phyloP scores from a whole-genome alignment of 441 rosid species.

The Adansonia grandidieri region DNA sequence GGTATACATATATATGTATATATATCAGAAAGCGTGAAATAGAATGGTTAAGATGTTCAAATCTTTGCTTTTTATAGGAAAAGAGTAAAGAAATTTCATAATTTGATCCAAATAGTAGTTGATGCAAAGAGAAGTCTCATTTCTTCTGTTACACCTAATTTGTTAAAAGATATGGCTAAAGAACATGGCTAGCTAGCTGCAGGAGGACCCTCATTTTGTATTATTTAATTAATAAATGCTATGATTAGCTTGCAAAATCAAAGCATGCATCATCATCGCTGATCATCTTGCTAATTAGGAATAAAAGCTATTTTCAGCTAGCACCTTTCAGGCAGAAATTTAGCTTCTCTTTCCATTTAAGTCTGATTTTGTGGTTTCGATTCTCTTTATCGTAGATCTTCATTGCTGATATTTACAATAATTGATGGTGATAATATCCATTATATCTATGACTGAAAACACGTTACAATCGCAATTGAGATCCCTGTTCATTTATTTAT shows the following conservation, averaged over 20 bases:
- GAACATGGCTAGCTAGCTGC: conserved; percentile 11
- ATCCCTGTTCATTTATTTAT: too few species aligned
- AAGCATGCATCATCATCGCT: conserved; percentile 19
- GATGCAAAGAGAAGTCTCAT: conserved; percentile 15
- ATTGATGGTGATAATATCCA: too few species aligned
- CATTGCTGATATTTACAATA: too few species aligned
- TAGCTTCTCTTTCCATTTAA: background rate
- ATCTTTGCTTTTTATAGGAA: conserved; percentile 25
- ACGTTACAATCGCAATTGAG: too few species aligned
- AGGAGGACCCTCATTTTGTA: conserved; percentile 21
- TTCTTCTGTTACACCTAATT: conserved; percentile 25
- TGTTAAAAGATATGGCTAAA: conserved; percentile 10
- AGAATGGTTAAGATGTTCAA: conserved; percentile 12
- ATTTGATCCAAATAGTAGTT: conserved; percentile 13
- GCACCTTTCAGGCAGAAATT: conserved; percentile 19
- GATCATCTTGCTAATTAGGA: background rate
- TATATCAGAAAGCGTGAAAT: background rate
- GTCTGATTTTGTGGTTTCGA: background rate
- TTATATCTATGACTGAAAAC: too few species aligned
- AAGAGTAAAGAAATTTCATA: background rate
- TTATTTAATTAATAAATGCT: background rate
- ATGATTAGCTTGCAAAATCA: background rate
- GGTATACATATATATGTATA: background rate
- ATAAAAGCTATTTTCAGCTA: conserved; percentile 11
- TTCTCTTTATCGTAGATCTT: background rate